Evolutionary conservation across 495 filamentous ascomycete species (phyloP).

Genomic region (Penicillium coffeae): DNA sequence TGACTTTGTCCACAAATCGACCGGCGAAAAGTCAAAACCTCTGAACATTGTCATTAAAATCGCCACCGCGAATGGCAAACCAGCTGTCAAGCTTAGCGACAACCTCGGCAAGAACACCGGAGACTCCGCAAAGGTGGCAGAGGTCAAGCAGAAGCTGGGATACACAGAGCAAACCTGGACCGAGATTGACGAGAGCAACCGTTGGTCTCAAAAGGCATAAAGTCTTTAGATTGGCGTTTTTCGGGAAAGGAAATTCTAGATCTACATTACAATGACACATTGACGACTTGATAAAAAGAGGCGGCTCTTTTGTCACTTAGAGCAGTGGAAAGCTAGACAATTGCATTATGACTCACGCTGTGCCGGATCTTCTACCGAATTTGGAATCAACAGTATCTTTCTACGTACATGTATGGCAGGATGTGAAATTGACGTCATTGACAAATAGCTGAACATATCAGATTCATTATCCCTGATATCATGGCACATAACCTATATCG

Average conservation of each 20-base stretch:
- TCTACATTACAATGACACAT: too few species aligned
- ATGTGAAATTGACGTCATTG: too few species aligned
- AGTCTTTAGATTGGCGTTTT: too few species aligned
- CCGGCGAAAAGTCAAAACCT: slow-evolving; percentile 79
- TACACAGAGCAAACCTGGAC: slow-evolving; percentile 83
- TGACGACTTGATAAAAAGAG: too few species aligned
- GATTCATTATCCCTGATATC: not conserved
- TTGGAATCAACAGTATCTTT: too few species aligned
- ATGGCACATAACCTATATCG: not conserved
- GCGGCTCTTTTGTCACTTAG: too few species aligned
- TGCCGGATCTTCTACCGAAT: too few species aligned
- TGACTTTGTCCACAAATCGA: slow-evolving; percentile 68
- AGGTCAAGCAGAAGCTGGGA: slow-evolving; percentile 79
- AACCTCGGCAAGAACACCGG: slow-evolving; percentile 97
- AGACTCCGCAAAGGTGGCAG: slow-evolving; percentile 68
- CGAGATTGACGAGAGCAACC: slow-evolving; percentile 74
- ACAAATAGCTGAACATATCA: too few species aligned
- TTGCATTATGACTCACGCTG: too few species aligned
- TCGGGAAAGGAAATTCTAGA: too few species aligned
- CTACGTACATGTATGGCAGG: too few species aligned
- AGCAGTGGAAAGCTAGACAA: too few species aligned
- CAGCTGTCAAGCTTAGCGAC: slow-evolving; percentile 93
- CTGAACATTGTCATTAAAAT: slow-evolving; percentile 98
- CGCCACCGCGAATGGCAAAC: slow-evolving; percentile 72
- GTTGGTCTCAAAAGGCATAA: slow-evolving; percentile 59